These are phyloP conservation scores for Exophiala dermatitidis DNA, from an alignment of 2,329 filamentous ascomycete genomes.

Conservation along the genomic window DNA sequence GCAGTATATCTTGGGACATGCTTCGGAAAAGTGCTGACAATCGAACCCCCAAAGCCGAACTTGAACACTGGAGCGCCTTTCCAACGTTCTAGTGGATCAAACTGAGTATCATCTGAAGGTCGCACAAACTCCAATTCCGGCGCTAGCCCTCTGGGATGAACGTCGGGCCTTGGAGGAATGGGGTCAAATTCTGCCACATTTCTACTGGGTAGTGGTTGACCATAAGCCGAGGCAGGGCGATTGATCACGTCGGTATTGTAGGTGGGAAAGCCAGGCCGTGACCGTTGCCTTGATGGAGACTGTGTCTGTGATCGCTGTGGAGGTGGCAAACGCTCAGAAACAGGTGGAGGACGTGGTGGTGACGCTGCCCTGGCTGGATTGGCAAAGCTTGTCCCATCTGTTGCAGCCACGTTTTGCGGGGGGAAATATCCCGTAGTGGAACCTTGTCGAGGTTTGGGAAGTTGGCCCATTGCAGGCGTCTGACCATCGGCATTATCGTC, in stretches of 20 bases:
- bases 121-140: slow-evolving; percentile 49
- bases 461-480: slow-evolving; percentile 10
- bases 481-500: slow-evolving; percentile 13
- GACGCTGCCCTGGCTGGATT: slow-evolving; percentile 30
- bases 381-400: slow-evolving; percentile 12
- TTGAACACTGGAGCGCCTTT: slow-evolving; percentile 77
- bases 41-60: slow-evolving; percentile 78
- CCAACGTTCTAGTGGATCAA: slow-evolving; percentile 82
- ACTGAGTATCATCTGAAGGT: slow-evolving; percentile 49
- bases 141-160: slow-evolving; percentile 39
- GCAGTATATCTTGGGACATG: slow-evolving; percentile 79
- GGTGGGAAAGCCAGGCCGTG: slow-evolving; percentile 40
- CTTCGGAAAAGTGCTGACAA: slow-evolving; percentile 81
- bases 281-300: slow-evolving; percentile 51
- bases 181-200: slow-evolving; percentile 22
- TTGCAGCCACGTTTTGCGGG: slow-evolving; percentile 24
- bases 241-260: slow-evolving; percentile 41
- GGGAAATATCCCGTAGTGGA: slow-evolving; percentile 8
- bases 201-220: slow-evolving; percentile 34
- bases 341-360: slow-evolving; percentile 32
- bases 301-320: slow-evolving; percentile 51
- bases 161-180: slow-evolving; percentile 26
- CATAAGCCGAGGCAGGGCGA: slow-evolving; percentile 49
- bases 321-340: slow-evolving; percentile 27
- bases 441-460: slow-evolving; percentile 5